phyloP scores from a whole-genome alignment of 1,284 basidiomycete genomes.

The Uromyces viciae-fabae region DNA sequence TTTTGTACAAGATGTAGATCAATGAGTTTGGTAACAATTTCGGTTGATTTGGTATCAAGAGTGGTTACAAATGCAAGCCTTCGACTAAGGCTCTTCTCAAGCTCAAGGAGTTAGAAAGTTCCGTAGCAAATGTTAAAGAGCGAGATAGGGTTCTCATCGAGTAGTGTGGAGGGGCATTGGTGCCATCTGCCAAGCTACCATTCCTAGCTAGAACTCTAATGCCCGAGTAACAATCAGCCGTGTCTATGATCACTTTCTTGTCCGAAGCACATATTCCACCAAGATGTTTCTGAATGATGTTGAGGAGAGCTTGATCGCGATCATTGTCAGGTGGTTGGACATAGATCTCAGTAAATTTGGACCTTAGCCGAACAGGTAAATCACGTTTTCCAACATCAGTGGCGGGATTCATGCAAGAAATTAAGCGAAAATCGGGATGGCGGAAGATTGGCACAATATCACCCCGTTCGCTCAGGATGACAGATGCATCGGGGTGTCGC shows the following conservation, averaged over 20 bases:
- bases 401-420: conserved; percentile 99
- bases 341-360: conserved; percentile 91
- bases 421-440: conserved; percentile 90
- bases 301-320: conserved; percentile 79
- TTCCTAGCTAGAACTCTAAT: conserved; percentile 75
- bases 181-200: conserved; percentile 87
- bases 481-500: conserved; percentile 76
- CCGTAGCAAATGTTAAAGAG: conserved; percentile 83
- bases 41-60: conserved; percentile 71
- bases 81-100: conserved; percentile 88
- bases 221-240: conserved; percentile 82
- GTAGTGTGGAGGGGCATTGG: conserved; percentile 91
- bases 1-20: conserved; percentile 76
- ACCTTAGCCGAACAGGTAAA: conserved; percentile 80
- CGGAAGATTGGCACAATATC: conserved; percentile 83
- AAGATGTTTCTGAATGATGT: conserved; percentile 86
- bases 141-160: conserved; percentile 94
- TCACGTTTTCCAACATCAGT: conserved; percentile 99
- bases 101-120: conserved; percentile 68
- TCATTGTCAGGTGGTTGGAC: conserved; percentile 90
- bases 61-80: conserved; percentile 96
- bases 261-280: conserved; percentile 78
- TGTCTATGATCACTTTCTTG: conserved; percentile 78
- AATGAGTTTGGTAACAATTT: conserved; percentile 67
- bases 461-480: conserved; percentile 90